Base-by-base conservation (phyloP, 2,329 filamentous ascomycete species). In the Chaetomiaceae sp. region DNA sequence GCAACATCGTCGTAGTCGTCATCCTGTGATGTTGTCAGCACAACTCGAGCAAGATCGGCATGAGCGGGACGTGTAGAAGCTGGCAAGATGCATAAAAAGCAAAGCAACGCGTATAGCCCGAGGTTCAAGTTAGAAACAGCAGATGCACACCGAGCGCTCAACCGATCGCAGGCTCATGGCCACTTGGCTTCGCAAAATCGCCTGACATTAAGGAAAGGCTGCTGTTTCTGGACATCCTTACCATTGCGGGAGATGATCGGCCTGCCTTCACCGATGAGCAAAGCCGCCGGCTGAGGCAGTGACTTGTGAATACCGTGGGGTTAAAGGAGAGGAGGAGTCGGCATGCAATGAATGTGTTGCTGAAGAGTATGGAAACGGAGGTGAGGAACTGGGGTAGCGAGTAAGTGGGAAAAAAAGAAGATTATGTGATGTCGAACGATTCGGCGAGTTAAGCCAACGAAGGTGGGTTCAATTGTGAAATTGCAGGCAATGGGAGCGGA, bases 11-110 rank as follows among this genome's bases (percentile, higher is more conserved):
- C 45, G 35, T 38, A 45, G 19, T 38, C 38, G 24, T 39, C 40
- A 8, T 49, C 50, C 49, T 51, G 22, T 6, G 17, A 4, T 6
- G 11, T 3, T 29, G 37, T 51, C 19, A 47, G 43, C 27, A 30
- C 10, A 10, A 20, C n/a, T 20, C 24, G 3, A 12, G 17, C 10
- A 15, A 40, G 4, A 30, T 12, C 20, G 27, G 7, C 15, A 3
- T 32, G 5, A n/a, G 8, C 20, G 10, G 4, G 29, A 27, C 7
- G 11, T 33, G 11, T 19, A 10, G 4, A 36, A 29, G 12, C 14
- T 24, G 19, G 11, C 11, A 14, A 36, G 15, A 3, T 5, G 5
- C 15, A 29, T 20, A 20, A 17, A 27, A 18, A 15, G 19, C 11
- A 20, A 9, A 18, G 11, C 29, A 32, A n/a, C 29, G 6, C 12